phyloP scores from a whole-genome alignment of 1,284 basidiomycete genomes.

The Ceratorhiza oryzae-sativae region DNA sequence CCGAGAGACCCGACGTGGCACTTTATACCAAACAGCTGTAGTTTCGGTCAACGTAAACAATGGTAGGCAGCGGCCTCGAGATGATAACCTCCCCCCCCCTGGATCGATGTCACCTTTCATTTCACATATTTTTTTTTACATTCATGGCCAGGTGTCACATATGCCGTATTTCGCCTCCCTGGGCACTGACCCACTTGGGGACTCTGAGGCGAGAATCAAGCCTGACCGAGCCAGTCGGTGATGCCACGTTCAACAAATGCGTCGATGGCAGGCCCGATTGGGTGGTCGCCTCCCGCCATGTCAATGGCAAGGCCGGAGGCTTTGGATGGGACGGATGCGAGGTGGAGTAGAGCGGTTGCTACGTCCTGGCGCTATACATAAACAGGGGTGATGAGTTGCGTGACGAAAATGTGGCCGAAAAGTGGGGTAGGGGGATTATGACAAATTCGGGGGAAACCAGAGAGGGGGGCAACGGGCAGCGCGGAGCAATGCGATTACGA shows the following conservation, averaged over 20 bases:
- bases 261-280: constrained; percentile 40
- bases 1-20: background rate
- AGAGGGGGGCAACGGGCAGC: background rate
- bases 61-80: too few species aligned
- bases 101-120: too few species aligned
- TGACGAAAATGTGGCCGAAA: background rate
- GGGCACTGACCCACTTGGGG: too few species aligned
- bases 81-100: too few species aligned
- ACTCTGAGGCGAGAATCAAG: background rate
- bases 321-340: constrained; percentile 30
- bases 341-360: constrained; percentile 33
- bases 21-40: background rate
- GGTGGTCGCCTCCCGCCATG: constrained; percentile 35
- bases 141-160: too few species aligned
- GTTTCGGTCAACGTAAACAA: too few species aligned
- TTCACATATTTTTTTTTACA: background rate
- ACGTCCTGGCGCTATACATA: constrained; percentile 40
- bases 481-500: background rate
- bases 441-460: background rate
- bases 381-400: background rate
- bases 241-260: constrained; percentile 38
- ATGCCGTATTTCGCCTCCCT: background rate
- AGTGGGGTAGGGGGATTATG: background rate
- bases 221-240: constrained; percentile 36
- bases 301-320: constrained; percentile 41